These are phyloP conservation scores for Myriosclerotinia curreyana DNA, from an alignment of 2,329 filamentous ascomycete species.

Conservation along the genomic window DNA sequence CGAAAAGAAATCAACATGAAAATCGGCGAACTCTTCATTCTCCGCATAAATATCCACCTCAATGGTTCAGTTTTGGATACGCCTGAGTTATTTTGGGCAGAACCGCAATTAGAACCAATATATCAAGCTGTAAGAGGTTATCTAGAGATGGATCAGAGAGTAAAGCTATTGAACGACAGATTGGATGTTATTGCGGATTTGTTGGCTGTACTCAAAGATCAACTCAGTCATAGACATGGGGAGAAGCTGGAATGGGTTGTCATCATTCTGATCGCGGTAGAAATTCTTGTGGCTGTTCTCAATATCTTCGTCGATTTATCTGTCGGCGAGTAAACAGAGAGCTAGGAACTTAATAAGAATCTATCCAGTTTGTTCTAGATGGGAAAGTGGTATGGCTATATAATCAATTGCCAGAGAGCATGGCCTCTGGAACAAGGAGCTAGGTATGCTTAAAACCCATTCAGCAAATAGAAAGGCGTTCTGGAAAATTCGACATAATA, in stretches of 20 bases:
- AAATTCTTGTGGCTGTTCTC: constrained; percentile 87
- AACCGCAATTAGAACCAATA: constrained; percentile 92
- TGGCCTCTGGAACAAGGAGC: neutral
- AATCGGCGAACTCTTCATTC: constrained; percentile 95
- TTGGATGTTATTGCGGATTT: constrained; percentile 92
- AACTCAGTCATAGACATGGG: constrained; percentile 88
- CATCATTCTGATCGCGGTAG: constrained; percentile 91
- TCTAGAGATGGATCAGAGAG: constrained; percentile 96
- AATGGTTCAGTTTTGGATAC: constrained; percentile 96
- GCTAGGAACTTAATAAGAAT: neutral
- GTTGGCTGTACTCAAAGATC: constrained; percentile 89
- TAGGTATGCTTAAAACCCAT: no score
- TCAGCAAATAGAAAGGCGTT: neutral
- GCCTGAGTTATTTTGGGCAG: constrained; percentile 96
- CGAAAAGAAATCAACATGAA: constrained; percentile 98
- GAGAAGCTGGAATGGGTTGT: constrained; percentile 91
- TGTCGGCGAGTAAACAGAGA: constrained; percentile 47
- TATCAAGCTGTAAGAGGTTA: constrained; percentile 95
- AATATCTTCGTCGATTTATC: constrained; percentile 96
- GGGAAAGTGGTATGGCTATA: neutral
- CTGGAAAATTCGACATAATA: neutral
- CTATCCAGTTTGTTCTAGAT: neutral
- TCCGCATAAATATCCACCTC: constrained; percentile 96
- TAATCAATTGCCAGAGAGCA: neutral
- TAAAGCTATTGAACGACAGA: constrained; percentile 82